Evolutionary conservation across 1,284 basidiomycete species (phyloP).

Genomic region (Cerioporus squamosus): DNA sequence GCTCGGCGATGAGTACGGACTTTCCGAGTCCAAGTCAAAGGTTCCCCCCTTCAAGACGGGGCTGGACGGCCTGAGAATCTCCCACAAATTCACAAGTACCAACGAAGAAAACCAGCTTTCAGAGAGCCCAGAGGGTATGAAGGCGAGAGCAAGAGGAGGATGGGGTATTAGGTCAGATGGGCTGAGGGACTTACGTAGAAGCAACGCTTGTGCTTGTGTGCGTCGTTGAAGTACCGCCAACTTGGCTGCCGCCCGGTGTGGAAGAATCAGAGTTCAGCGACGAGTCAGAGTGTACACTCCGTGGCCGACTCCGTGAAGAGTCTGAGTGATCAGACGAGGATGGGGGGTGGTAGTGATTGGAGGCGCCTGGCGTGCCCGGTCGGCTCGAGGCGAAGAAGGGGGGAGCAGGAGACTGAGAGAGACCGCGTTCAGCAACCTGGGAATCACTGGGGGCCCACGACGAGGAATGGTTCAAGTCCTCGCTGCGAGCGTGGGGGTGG

Average conservation of each 20-base stretch:
- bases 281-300: slow-evolving; percentile 48
- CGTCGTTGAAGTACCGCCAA: slow-evolving; percentile 51
- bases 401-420: slow-evolving; percentile 49
- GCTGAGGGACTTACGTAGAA: slow-evolving; percentile 32
- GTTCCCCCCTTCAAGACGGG: no score
- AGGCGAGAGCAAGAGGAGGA: slow-evolving; percentile 33
- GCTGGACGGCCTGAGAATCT: no score
- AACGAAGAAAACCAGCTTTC: no score
- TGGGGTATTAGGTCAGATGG: slow-evolving; percentile 7
- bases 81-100: no score
- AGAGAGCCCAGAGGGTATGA: not conserved
- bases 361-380: slow-evolving; percentile 56
- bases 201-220: slow-evolving; percentile 35
- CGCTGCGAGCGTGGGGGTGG: slow-evolving; percentile 60
- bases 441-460: slow-evolving; percentile 28
- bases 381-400: slow-evolving; percentile 55
- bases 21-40: no score
- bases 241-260: slow-evolving; percentile 44
- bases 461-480: slow-evolving; percentile 67
- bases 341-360: slow-evolving; percentile 44
- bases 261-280: slow-evolving; percentile 55
- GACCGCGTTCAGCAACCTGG: slow-evolving; percentile 27
- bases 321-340: slow-evolving; percentile 57
- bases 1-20: no score
- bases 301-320: slow-evolving; percentile 45